Evolutionary conservation across 495 filamentous ascomycete genomes (phyloP), one percentile per base, ranked within the genome.

Genomic region (Penicillium paxilli): DNA sequence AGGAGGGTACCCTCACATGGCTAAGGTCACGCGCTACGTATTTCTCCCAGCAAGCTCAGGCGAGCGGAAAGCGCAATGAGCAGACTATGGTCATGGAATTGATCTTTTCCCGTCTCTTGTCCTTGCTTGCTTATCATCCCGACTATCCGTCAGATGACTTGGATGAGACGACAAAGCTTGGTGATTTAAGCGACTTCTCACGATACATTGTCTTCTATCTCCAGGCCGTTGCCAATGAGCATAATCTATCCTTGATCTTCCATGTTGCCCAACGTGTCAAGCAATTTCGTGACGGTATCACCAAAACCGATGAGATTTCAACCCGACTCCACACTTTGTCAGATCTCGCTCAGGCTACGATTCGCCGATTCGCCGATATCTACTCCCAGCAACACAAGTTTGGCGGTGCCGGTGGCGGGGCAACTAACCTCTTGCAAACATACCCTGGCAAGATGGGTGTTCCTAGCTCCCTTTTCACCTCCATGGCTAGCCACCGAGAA

Each of bases 241-340:
- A 89, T 17, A 98, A 97, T 60, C 77, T 98, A 7, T 87, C 88
- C 0, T 71, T 96, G 53, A 92, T 99, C 52, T 95, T 87, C 76
- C 91, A 96, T 68, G 84, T 96, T 44, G 93, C 90, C 16, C 91
- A 98, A 73, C 86, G 91, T 8, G 87, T 96, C 44, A 99, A 99
- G 72, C 88, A 92, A 70, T 87, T 89, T 20, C 83, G 84, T 19
- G 95, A 98, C 63, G 87, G 82, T 20, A 81, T 98, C 44, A 78
- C 77, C 33, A 73, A 77, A 47, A 73, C 72, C 19, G 70, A 78
- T 52, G 85, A 87, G 44, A 72, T 79, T 23, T 72, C 71, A 6
- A 72, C 65, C 17, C 72, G 74, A 23, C 81, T 98, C 21, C 95
- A 96, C 61, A 83, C 90, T 14, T 72, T 98, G n/a, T 89, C 88